Conservation (phyloP, 495 filamentous ascomycete genomes). For the Penicillium argentinense region DNA sequence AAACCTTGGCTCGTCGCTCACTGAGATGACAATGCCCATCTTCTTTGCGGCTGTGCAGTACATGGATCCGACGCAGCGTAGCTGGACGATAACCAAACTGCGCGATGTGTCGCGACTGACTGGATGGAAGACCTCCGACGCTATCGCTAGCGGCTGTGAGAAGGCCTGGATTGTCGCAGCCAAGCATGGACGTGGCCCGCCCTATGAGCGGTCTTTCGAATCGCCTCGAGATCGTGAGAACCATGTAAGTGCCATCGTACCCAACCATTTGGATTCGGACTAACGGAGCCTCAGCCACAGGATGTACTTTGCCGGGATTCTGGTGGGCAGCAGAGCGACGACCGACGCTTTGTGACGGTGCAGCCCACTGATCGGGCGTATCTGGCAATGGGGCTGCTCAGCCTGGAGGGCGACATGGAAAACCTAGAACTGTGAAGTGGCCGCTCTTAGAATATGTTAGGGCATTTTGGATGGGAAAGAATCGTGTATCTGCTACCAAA, state of each 20-base stretch:
- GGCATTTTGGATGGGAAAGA: too few relatives aligned
- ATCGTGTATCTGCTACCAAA: too few relatives aligned
- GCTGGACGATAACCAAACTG: constrained; percentile 72
- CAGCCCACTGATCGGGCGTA: constrained; percentile 40
- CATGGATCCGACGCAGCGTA: constrained; percentile 65
- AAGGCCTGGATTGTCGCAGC: constrained; percentile 74
- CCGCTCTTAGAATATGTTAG: too few relatives aligned
- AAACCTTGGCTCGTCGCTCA: constrained; percentile 74
- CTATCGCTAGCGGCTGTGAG: constrained; percentile 83
- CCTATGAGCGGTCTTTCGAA: constrained; percentile 56
- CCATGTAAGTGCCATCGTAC: constrained; percentile 15
- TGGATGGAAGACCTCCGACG: constrained; percentile 78
- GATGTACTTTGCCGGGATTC: constrained; percentile 20
- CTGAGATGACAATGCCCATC: constrained; percentile 73
- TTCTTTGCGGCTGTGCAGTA: constrained; percentile 90
- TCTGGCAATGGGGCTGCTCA: constrained; percentile 62
- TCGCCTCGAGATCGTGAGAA: constrained; percentile 11
- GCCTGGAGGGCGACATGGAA: constrained; percentile 55
- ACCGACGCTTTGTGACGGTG: constrained; percentile 52
- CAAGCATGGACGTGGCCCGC: constrained; percentile 70
- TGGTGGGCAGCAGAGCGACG: constrained; percentile 34
- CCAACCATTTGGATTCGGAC: not conserved
- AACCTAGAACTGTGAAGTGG: constrained; percentile 35
- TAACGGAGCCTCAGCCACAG: constrained; percentile 5
- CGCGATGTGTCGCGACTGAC: constrained; percentile 75